These are phyloP conservation scores for Tripterygium wilfordii DNA, from an alignment of 177 flowering plant genomes.

Conservation along the genomic window DNA sequence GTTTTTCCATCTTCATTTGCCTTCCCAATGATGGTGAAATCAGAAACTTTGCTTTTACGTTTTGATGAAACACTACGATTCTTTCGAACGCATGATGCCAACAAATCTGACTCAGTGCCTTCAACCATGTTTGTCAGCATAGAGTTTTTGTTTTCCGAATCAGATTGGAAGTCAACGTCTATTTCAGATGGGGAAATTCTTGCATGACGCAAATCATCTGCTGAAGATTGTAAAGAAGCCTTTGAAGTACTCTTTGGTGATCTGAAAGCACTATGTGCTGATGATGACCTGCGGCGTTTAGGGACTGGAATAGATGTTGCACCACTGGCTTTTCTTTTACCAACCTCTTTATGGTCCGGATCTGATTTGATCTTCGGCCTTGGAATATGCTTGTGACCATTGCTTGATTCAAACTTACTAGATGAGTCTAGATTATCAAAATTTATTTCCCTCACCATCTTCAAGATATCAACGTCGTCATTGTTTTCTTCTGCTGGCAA, in stretches of 20 bases:
- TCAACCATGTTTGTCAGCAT: conserved; percentile 15
- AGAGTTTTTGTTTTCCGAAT: conserved; percentile 20
- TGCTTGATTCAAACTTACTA: conserved; percentile 46
- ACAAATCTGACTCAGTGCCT: conserved; percentile 31
- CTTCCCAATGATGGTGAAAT: conserved; percentile 15
- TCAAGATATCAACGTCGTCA: conserved; percentile 64
- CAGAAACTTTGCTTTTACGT: conserved; percentile 29
- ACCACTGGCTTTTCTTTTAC: conserved; percentile 28
- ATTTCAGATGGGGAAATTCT: conserved; percentile 17
- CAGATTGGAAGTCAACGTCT: conserved; percentile 22
- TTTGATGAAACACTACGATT: conserved; percentile 30
- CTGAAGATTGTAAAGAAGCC: conserved; percentile 19
- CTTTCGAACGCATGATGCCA: conserved; percentile 31
- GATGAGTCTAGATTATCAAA: conserved; percentile 38
- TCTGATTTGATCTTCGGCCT: conserved; percentile 22
- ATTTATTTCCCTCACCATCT: conserved; percentile 86
- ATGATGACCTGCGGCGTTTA: conserved; percentile 62
- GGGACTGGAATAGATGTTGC: conserved; percentile 34
- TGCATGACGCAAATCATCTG: conserved; percentile 11
- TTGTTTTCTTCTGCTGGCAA: conserved; percentile 26
- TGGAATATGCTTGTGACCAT: conserved; percentile 38
- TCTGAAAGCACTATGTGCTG: conserved; percentile 31
- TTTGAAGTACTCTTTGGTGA: conserved; percentile 24
- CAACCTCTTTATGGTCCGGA: conserved; percentile 28
- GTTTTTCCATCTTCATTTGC: conserved; percentile 22